Base-by-base conservation (phyloP, 805 yeast species). In the Metschnikowia baotianmanensis region DNA sequence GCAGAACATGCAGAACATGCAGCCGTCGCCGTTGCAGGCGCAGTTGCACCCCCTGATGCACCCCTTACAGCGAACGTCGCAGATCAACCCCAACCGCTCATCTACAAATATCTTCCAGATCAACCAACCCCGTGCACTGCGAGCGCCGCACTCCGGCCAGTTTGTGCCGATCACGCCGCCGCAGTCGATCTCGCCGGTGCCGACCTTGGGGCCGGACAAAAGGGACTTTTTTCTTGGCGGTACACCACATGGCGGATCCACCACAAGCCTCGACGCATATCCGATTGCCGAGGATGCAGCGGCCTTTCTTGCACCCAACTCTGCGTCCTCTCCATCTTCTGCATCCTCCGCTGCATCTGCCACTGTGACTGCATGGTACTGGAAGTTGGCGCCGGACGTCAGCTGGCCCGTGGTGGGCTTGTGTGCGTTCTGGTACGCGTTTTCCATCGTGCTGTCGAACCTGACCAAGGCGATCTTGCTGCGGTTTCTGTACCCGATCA, bases 401-500 rank as follows among this genome's bases (percentile, higher is more conserved):
- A 42, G 43, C 31, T 20, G 42, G 40, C 46, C 46, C 27, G 52
- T 48, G 19, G 29, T 59, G 3, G 33, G 50, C 7, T 62, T 86
- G 24, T 91, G 98, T 61, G 57, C 75, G 7, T 53, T 74, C 26
- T 91, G 98, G 98, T 91, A 91, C 64, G 56, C 78, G 22, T 69
- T 82, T 8, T 83, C 95, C 23, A 90, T 95, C 8, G 62, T 90
- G 7, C 84, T 96, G 2, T 83, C 83, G 50, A 88, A 87, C 56
- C 71, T 91, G 25, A 81, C 95, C 25, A 91, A 91, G 60, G 68
- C 81, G 34, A 87, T 91, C 34, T 67, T 91, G 45, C 76, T 70
- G 48, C 67, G 69, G 34, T 89, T 83, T 62, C 75, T 76, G 32
- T 86, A 80, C 59, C 96, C 99, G 1, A 80, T 89, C n/a, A 83